These are phyloP conservation scores for Diplodia corticola DNA, from an alignment of 2,329 filamentous ascomycete genomes.

Conservation along the genomic window DNA sequence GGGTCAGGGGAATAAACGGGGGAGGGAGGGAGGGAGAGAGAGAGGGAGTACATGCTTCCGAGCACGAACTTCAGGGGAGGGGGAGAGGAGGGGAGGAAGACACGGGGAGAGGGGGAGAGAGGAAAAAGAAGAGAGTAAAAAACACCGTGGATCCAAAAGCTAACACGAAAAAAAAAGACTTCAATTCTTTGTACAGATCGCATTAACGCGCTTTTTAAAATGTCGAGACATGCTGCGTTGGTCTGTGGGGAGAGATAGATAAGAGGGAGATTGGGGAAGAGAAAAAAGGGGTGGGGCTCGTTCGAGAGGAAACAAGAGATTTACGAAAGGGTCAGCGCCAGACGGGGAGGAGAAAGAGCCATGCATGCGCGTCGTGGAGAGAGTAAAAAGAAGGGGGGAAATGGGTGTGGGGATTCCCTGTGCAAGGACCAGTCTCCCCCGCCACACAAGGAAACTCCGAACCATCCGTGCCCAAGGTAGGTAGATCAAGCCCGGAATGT, in stretches of 20 bases:
- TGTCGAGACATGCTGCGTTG: constrained; percentile 1
- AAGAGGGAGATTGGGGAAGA: background rate
- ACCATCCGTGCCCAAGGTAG: background rate
- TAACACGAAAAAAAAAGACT: background rate
- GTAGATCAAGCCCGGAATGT: background rate
- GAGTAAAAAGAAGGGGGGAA: background rate
- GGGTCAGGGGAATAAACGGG: background rate
- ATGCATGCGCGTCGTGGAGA: background rate
- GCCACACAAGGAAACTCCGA: background rate
- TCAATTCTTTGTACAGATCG: constrained; percentile 10
- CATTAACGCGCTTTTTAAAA: background rate
- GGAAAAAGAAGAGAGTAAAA: background rate
- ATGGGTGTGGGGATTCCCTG: background rate
- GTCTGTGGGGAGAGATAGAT: background rate
- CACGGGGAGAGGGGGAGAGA: background rate
- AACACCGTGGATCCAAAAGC: background rate
- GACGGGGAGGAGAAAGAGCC: background rate
- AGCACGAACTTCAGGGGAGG: background rate
- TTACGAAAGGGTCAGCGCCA: background rate
- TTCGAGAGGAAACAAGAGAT: background rate
- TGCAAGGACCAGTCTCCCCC: background rate
- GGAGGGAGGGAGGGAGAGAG: background rate
- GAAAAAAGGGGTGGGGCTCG: background rate
- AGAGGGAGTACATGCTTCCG: background rate
- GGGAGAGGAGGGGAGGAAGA: background rate